Conservation (phyloP, 352 stramenopile species). For the Plasmopara muralis region DNA sequence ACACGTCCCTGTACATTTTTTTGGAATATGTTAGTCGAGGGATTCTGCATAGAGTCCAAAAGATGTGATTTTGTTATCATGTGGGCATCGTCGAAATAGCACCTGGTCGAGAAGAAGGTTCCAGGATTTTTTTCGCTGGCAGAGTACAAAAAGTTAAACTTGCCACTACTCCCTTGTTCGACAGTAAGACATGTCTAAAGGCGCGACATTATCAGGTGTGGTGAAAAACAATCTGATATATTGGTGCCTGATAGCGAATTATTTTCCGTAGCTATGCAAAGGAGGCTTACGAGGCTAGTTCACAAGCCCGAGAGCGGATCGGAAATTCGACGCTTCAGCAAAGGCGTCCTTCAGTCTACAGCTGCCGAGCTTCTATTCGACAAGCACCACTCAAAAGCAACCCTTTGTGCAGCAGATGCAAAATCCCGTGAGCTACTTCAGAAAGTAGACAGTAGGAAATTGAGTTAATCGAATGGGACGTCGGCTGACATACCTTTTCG, state of each 20-base stretch:
- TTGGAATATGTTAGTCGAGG: too few species aligned
- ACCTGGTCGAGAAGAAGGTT: too few species aligned
- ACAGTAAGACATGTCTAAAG: constrained; percentile 14
- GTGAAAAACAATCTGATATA: background rate
- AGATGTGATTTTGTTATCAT: too few species aligned
- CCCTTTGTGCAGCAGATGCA: constrained; percentile 12
- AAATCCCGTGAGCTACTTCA: constrained; percentile 19
- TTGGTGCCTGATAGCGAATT: constrained; percentile 24
- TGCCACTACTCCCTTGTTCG: constrained; percentile 6
- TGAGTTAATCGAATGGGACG: background rate
- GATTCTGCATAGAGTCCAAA: too few species aligned
- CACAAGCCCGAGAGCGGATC: constrained; percentile 29
- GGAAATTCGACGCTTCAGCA: constrained; percentile 11
- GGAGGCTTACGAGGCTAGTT: constrained; percentile 34
- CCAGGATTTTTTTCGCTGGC: too few species aligned
- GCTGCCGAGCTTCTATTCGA: constrained; percentile 39
- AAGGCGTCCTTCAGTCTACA: constrained; percentile 31
- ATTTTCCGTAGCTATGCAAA: constrained; percentile 38
- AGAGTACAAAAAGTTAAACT: too few species aligned
- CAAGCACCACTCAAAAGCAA: constrained; percentile 35
- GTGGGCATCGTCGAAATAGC: too few species aligned
- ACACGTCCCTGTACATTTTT: too few species aligned
- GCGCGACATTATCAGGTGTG: constrained; percentile 34
- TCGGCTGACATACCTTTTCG: too few species aligned
- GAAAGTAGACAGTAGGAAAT: constrained; percentile 12